Conservation (phyloP, 352 stramenopile genomes). For the Pythium vanterpoolii region DNA sequence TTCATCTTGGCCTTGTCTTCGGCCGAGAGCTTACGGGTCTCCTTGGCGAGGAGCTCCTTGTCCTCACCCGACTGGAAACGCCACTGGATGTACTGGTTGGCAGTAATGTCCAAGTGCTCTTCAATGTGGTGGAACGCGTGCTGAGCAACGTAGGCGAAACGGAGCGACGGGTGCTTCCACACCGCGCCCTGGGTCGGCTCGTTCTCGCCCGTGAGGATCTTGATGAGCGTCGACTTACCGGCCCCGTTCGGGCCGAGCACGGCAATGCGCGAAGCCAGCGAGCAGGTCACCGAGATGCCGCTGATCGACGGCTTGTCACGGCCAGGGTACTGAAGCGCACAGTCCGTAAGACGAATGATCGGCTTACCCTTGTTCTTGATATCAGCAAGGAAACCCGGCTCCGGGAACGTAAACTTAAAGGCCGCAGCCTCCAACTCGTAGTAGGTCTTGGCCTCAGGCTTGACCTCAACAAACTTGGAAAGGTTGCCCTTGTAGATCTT, state of each 20-base stretch:
- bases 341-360: slow-evolving; percentile 87
- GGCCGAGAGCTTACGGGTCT: slow-evolving; percentile 86
- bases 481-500: slow-evolving; percentile 89
- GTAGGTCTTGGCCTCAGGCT: slow-evolving; percentile 87
- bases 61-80: slow-evolving; percentile 92
- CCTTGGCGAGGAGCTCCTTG: slow-evolving; percentile 90
- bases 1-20: slow-evolving; percentile 95
- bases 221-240: slow-evolving; percentile 96
- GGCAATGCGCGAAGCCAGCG: slow-evolving; percentile 77
- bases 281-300: slow-evolving; percentile 77
- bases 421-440: slow-evolving; percentile 84
- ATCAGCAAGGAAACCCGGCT: slow-evolving; percentile 85
- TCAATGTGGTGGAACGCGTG: slow-evolving; percentile 98
- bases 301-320: slow-evolving; percentile 78
- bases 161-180: slow-evolving; percentile 87
- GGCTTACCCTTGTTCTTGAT: slow-evolving; percentile 91
- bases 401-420: slow-evolving; percentile 86
- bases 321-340: slow-evolving; percentile 83
- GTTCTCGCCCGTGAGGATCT: slow-evolving; percentile 89
- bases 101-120: slow-evolving; percentile 93
- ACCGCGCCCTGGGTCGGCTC: slow-evolving; percentile 66
- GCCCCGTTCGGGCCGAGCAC: slow-evolving; percentile 90
- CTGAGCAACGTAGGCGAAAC: slow-evolving; percentile 96
- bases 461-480: slow-evolving; percentile 80
- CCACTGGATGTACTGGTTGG: slow-evolving; percentile 98